Base-by-base conservation (phyloP, 345 rosid genomes). In the Conringia planisiliqua region DNA sequence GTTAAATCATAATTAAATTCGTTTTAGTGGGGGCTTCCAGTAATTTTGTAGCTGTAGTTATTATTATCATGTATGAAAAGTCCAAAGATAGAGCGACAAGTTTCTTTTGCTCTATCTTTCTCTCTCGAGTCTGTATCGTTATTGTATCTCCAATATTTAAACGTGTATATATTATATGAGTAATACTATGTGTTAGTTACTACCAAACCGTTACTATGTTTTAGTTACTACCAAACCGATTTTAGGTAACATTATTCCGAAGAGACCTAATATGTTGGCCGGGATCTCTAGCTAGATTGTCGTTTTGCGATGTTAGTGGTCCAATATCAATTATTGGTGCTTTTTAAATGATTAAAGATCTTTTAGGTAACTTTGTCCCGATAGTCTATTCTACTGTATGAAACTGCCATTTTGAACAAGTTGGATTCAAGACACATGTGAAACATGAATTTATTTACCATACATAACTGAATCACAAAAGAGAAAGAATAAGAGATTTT, bases 1-100 rank as follows among this genome's bases (percentile, higher is more conserved):
- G 39, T 66, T 18, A 57, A 61, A 30, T 51, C 3, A 10, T 51
- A 61, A 50, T 62, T 68, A 74, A 10, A 47, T 60, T 5, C 62
- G 59, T 59, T 46, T 59, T 66, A 66, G 60, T 4, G 63, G 67
- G 67, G 42, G 17, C 24, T 66, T 26, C 50, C 3, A 26, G 67
- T 74, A 74, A 67, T 67, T 60, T 75, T 68, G 68, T 68, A 68
- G 74, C 5, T 75, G n/a, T 67, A 66, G 72, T 57, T 66, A 32
- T 18, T 66, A 2, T 6, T 38, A 29, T 18, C 35, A 38, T 61
- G 42, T 33, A 46, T 36, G 50, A 16, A 46, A 13, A 33, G 66
- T 48, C 47, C 62, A 32, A n/a, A 30, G 6, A 32, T 10, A 62
- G 74, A 69, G 70, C 39, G 22, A 75, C 47, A 68, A n/a, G 79